Evolutionary conservation across 2,329 filamentous ascomycete genomes (phyloP).

Genomic region (Alternaria viburni): DNA sequence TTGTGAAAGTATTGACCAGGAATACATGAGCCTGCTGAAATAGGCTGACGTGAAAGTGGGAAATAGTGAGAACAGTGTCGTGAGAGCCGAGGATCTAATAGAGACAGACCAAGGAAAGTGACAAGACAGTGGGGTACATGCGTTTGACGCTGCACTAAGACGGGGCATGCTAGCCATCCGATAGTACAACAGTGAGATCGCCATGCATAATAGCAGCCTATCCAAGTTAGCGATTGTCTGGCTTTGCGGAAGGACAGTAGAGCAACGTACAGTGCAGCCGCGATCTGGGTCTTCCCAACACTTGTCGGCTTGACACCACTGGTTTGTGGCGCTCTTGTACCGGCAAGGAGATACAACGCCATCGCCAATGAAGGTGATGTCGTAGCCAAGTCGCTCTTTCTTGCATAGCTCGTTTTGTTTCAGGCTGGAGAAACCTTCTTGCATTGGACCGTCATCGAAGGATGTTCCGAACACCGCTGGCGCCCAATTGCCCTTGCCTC

Average conservation of each 20-base stretch:
- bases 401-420: conserved; percentile 83
- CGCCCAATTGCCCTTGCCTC: conserved; percentile 78
- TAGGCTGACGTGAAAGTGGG: conserved; percentile 1
- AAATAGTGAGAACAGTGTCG: conserved; percentile 1
- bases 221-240: background rate
- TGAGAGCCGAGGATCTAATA: conserved; percentile 8
- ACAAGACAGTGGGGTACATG: background rate
- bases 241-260: background rate
- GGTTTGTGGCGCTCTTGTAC: conserved; percentile 71
- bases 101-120: background rate
- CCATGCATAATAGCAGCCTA: conserved; percentile 34
- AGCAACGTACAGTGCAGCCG: conserved; percentile 79
- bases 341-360: conserved; percentile 54
- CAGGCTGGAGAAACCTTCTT: conserved; percentile 76
- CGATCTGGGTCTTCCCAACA: conserved; percentile 53
- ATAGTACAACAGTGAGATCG: conserved; percentile 36
- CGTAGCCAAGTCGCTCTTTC: conserved; percentile 72
- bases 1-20: conserved; percentile 32
- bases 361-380: conserved; percentile 77
- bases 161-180: conserved; percentile 24
- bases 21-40: conserved; percentile 2
- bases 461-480: conserved; percentile 87
- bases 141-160: background rate
- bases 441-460: conserved; percentile 56
- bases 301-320: conserved; percentile 62